A percentile compares a stretch with the other conserved stretches of the same genome.
Conservation (phyloP, 306 rosid species). For the Elaeagnus macrophylla region DNA sequence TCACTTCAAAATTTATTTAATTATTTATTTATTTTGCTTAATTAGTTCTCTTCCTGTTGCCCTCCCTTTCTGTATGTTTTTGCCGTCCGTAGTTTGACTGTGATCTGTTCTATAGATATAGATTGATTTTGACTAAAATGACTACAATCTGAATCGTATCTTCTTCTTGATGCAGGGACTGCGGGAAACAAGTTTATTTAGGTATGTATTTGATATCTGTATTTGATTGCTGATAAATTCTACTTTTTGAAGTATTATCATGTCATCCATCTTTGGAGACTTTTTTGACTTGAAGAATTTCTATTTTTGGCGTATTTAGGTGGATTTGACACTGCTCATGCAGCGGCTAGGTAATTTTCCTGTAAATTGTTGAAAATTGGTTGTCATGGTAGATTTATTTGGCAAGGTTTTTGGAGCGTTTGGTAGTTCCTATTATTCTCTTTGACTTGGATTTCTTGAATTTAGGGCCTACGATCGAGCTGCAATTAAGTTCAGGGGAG, state of each 20-base stretch:
- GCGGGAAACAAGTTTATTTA: conserved; percentile 94
- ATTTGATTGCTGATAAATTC: conserved; percentile 16
- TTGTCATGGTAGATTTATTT: conserved; percentile 3
- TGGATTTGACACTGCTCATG: conserved; percentile 98
- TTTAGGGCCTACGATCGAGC: conserved; percentile 97
- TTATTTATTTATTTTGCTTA: neutral
- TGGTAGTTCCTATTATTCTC: neutral
- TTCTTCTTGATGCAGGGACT: conserved; percentile 59
- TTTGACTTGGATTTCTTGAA: conserved; percentile 20
- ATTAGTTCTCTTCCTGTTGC: neutral
- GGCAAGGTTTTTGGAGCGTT: conserved; percentile 1
- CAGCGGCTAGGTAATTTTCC: conserved; percentile 78
- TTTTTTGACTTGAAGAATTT: conserved; percentile 10
- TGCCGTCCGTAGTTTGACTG: neutral
- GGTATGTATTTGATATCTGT: conserved; percentile 46
- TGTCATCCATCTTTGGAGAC: conserved; percentile 30
- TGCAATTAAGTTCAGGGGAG: conserved; percentile 94
- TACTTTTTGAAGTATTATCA: conserved; percentile 12
- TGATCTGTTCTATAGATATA: conserved; percentile 5
- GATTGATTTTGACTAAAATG: neutral
- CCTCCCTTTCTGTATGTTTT: neutral
- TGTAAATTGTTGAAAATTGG: neutral
- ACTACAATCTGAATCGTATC: conserved; percentile 13
- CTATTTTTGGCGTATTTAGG: conserved; percentile 44
- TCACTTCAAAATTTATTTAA: neutral